Conservation (phyloP, 2,329 filamentous ascomycete genomes). For the Claviceps maximensis region DNA sequence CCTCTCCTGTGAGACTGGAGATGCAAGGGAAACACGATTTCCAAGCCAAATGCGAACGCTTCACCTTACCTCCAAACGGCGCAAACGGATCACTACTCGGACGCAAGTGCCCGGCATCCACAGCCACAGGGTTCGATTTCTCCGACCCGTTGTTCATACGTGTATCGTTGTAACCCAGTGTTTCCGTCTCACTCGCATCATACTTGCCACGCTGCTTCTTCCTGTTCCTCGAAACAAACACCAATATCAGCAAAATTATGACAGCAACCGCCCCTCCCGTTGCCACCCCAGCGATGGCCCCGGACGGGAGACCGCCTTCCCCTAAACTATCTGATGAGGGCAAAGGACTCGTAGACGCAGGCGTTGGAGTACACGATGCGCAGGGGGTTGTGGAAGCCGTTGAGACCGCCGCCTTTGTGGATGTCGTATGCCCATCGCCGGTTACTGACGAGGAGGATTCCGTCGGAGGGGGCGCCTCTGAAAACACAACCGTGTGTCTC, state of each 20-base stretch:
- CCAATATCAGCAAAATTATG: conserved; percentile 13
- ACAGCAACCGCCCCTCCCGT: conserved; percentile 17
- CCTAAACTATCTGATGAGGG: neutral
- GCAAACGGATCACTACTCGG: conserved; percentile 24
- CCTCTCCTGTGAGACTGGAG: neutral
- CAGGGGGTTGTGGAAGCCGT: neutral
- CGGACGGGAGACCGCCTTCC: conserved; percentile 13
- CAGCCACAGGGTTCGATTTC: conserved; percentile 7
- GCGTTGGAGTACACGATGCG: neutral
- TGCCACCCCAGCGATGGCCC: conserved; percentile 21
- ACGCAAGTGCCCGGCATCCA: conserved; percentile 12
- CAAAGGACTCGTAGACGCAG: neutral
- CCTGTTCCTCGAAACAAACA: conserved; percentile 10
- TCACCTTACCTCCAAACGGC: conserved; percentile 29
- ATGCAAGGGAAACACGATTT: neutral
- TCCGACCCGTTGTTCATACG: neutral
- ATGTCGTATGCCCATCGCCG: neutral
- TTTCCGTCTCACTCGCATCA: conserved; percentile 5
- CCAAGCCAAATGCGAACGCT: neutral
- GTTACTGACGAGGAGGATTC: neutral
- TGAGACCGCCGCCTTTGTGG: neutral
- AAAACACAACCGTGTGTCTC: conserved; percentile 20
- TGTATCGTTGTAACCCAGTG: neutral
- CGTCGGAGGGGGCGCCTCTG: conserved; percentile 13
- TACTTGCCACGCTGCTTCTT: conserved; percentile 5